A percentile compares a stretch with the other conserved stretches of the same genome.
phyloP scores from a whole-genome alignment of 192 early-diverging fungal genomes.

The Coemansia sp. region DNA sequence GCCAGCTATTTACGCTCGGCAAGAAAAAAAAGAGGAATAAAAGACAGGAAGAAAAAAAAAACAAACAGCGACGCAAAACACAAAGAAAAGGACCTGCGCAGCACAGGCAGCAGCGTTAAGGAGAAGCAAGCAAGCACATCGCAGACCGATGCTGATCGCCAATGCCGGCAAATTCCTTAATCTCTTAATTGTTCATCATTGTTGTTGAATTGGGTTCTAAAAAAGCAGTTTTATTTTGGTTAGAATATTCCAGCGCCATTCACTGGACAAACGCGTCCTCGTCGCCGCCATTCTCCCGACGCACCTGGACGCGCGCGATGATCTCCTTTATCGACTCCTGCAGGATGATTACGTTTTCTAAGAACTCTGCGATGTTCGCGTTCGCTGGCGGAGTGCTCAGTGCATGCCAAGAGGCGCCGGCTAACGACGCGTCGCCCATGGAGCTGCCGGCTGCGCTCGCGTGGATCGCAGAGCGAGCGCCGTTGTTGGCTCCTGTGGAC shows the following conservation, averaged over 20 bases:
- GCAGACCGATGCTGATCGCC: too few species aligned
- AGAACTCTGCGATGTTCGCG: conserved; percentile 54
- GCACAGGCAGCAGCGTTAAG: too few species aligned
- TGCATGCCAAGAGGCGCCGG: conserved; percentile 29
- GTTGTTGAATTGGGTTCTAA: too few species aligned
- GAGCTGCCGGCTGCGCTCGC: conserved; percentile 1
- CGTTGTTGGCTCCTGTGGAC: conserved; percentile 9
- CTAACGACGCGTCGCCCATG: conserved; percentile 7
- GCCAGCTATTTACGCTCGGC: too few species aligned
- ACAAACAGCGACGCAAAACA: too few species aligned
- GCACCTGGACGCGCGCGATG: conserved; percentile 75
- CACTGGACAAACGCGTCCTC: conserved; percentile 48
- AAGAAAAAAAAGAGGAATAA: too few species aligned
- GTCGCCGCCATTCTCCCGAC: conserved; percentile 72
- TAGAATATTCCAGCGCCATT: not conserved
- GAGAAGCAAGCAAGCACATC: too few species aligned
- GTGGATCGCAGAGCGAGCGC: conserved; percentile 6
- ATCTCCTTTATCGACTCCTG: conserved; percentile 93
- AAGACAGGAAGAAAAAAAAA: too few species aligned
- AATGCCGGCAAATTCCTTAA: too few species aligned
- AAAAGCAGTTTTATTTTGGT: too few species aligned
- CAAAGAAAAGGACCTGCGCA: too few species aligned
- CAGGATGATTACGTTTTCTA: conserved; percentile 88
- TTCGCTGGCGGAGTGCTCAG: conserved; percentile 44
- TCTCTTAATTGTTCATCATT: too few species aligned